Conservation (phyloP, 192 early-diverging fungal genomes). For the Backusella mclennaniae region DNA sequence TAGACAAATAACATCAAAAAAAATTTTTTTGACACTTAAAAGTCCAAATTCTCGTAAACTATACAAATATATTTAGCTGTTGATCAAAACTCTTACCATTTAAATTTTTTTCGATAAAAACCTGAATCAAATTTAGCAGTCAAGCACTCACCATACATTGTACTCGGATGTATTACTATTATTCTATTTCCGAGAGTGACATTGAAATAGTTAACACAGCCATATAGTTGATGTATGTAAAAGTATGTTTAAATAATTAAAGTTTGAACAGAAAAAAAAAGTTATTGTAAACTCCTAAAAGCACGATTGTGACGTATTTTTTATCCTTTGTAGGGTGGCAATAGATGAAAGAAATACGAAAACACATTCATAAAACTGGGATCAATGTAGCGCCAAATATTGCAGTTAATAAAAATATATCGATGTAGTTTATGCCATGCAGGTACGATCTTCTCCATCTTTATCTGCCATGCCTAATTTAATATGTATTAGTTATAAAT, state of each 20-base stretch:
- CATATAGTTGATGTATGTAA: neutral
- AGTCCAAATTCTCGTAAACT: too few species aligned
- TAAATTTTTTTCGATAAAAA: neutral
- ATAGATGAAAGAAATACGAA: neutral
- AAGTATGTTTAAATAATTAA: neutral
- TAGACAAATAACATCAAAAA: too few species aligned
- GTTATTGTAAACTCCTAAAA: neutral
- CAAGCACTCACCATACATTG: neutral
- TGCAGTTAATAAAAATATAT: neutral
- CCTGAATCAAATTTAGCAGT: neutral
- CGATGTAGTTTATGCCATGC: neutral
- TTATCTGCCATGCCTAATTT: neutral
- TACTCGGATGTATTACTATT: neutral
- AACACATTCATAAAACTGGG: neutral
- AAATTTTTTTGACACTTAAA: too few species aligned
- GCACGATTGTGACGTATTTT: neutral
- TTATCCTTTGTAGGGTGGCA: neutral
- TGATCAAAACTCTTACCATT: neutral
- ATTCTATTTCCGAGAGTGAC: neutral
- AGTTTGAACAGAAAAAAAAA: neutral
- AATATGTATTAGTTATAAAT: neutral
- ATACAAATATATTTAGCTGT: too few species aligned
- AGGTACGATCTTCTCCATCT: neutral
- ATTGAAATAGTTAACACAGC: neutral
- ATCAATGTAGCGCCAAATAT: neutral